Evolutionary conservation across 2,329 filamentous ascomycete species (phyloP).

Genomic region (Colletotrichum sublineola): DNA sequence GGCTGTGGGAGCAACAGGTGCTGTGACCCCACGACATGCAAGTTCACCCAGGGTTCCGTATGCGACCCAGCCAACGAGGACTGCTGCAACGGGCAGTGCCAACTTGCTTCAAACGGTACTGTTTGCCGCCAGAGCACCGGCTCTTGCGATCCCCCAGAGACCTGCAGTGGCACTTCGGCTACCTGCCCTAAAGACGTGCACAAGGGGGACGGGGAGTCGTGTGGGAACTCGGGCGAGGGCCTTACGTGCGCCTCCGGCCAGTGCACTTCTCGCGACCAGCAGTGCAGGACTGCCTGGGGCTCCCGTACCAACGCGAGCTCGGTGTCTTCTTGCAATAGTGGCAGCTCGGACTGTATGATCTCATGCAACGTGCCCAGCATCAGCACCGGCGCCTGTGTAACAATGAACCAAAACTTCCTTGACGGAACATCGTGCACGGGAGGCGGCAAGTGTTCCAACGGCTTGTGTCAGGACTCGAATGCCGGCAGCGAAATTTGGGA

Average conservation of each 20-base stretch:
- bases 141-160: conserved; percentile 87
- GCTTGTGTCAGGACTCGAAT: conserved; percentile 79
- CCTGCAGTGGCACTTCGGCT: conserved; percentile 79
- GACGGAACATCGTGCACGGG: conserved; percentile 90
- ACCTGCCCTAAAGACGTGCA: conserved; percentile 81
- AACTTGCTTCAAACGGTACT: conserved; percentile 74
- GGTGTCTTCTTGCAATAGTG: conserved; percentile 81
- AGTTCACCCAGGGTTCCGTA: conserved; percentile 79
- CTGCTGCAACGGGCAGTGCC: conserved; percentile 78
- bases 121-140: conserved; percentile 87
- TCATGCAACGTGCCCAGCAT: conserved; percentile 81
- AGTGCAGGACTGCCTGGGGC: conserved; percentile 89
- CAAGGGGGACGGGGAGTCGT: conserved; percentile 77
- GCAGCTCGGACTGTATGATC: conserved; percentile 74
- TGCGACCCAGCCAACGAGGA: conserved; percentile 88
- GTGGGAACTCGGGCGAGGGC: conserved; percentile 72
- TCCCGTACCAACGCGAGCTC: conserved; percentile 79
- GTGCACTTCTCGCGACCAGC: conserved; percentile 90
- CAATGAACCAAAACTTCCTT: conserved; percentile 90
- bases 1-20: conserved; percentile 83
- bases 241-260: conserved; percentile 91
- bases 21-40: conserved; percentile 89
- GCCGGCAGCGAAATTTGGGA: conserved; percentile 77
- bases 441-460: conserved; percentile 84
- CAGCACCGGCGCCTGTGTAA: conserved; percentile 75